A percentile compares a stretch with the other conserved stretches of the same genome.
These are phyloP conservation scores for Eucalyptus albens DNA, from an alignment of 345 rosid species.

Conservation along the genomic window DNA sequence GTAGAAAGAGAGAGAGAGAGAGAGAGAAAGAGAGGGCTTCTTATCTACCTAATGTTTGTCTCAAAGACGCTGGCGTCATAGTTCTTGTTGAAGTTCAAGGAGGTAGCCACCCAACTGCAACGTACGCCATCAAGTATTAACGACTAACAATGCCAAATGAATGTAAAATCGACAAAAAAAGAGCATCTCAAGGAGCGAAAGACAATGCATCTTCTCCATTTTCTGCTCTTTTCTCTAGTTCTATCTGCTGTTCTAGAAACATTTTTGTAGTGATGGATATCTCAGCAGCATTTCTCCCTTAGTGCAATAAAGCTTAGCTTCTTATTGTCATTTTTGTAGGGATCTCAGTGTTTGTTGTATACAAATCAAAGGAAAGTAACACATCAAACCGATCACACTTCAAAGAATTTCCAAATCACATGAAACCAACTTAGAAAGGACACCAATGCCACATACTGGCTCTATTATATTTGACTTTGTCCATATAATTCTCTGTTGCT, in stretches of 20 bases:
- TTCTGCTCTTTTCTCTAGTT: neutral
- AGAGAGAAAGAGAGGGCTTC: neutral
- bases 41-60: conserved; percentile 88
- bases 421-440: neutral
- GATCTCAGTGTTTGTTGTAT: neutral
- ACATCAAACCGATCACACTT: neutral
- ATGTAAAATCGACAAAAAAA: neutral
- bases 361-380: neutral
- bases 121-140: neutral
- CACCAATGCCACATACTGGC: neutral
- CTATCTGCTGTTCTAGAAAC: neutral
- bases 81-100: conserved; percentile 79
- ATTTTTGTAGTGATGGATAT: neutral
- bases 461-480: neutral
- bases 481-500: neutral
- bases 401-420: neutral
- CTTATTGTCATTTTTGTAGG: neutral
- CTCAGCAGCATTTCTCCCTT: neutral
- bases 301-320: neutral
- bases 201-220: neutral
- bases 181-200: neutral
- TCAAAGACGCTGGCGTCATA: conserved; percentile 91
- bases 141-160: neutral
- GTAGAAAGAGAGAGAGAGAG: neutral
- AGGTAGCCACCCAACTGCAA: conserved; percentile 84